phyloP scores from a whole-genome alignment of 2,329 filamentous ascomycete genomes.

The Sporothrix pseudoabietina region DNA sequence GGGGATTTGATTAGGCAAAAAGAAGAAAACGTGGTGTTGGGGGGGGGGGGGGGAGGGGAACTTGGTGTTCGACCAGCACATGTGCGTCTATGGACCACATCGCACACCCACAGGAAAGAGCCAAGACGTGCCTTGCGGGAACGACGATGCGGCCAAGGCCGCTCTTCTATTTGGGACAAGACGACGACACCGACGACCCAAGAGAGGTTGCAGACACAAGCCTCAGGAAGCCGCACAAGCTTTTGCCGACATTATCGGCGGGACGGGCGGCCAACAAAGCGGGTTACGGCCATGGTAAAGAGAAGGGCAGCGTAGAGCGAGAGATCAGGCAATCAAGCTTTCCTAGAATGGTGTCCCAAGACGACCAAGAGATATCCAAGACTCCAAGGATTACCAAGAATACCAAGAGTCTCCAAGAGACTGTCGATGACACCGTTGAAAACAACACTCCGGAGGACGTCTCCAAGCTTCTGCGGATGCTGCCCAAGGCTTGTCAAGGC shows the following conservation, averaged over 20 bases:
- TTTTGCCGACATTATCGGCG: neutral
- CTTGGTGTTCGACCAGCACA: neutral
- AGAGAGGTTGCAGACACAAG: neutral
- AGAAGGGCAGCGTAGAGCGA: too few relatives aligned
- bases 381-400: neutral
- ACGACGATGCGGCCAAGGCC: neutral
- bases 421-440: neutral
- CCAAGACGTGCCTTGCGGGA: neutral
- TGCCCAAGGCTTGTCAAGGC: neutral
- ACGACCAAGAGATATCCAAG: neutral
- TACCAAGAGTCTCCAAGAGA: neutral
- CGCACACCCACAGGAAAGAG: neutral
- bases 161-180: neutral
- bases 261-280: neutral
- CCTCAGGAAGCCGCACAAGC: neutral
- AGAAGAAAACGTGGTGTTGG: neutral
- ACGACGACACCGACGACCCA: neutral
- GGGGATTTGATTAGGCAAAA: neutral
- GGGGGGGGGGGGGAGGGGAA: neutral
- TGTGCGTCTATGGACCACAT: neutral
- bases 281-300: neutral
- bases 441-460: neutral
- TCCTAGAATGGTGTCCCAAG: neutral
- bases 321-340: conserved; percentile 7
- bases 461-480: neutral